Evolutionary conservation across 1,139 yeast genomes (phyloP).

Genomic region (Saccharomyces hybrid): DNA sequence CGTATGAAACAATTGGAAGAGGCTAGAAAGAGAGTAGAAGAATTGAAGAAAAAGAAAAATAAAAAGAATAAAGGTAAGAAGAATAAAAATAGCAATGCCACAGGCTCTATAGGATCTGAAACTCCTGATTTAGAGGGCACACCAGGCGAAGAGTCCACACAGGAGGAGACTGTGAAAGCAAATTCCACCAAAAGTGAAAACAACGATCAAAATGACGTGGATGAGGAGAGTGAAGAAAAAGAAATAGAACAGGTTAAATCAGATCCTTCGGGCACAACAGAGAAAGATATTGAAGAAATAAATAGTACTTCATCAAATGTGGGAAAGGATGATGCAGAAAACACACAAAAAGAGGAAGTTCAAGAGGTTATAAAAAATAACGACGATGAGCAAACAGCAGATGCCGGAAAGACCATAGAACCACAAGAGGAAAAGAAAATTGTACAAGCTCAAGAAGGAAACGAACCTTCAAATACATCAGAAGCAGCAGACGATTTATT

Average conservation of each 20-base stretch:
- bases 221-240: slow-evolving; percentile 1
- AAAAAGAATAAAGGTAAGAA: slow-evolving; percentile 27
- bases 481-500: slow-evolving; percentile 3
- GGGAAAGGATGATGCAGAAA: background rate
- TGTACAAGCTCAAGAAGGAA: background rate
- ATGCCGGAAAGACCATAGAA: slow-evolving; percentile 1
- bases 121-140: background rate
- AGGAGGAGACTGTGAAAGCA: slow-evolving; percentile 4
- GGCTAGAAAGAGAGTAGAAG: slow-evolving; percentile 33
- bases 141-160: slow-evolving; percentile 3
- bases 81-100: slow-evolving; percentile 11
- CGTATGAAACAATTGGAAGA: slow-evolving; percentile 31
- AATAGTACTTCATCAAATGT: slow-evolving; percentile 1
- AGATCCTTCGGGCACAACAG: background rate
- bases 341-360: background rate
- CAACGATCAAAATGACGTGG: background rate
- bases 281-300: slow-evolving; percentile 1
- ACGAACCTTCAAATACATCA: background rate
- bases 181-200: slow-evolving; percentile 2
- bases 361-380: background rate
- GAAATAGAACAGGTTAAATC: background rate
- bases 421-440: background rate
- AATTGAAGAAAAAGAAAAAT: slow-evolving; percentile 31
- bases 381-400: background rate
- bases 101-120: slow-evolving; percentile 1